phyloP scores from a whole-genome alignment of 2,329 filamentous ascomycete genomes.

The Scorias spongiosa region DNA sequence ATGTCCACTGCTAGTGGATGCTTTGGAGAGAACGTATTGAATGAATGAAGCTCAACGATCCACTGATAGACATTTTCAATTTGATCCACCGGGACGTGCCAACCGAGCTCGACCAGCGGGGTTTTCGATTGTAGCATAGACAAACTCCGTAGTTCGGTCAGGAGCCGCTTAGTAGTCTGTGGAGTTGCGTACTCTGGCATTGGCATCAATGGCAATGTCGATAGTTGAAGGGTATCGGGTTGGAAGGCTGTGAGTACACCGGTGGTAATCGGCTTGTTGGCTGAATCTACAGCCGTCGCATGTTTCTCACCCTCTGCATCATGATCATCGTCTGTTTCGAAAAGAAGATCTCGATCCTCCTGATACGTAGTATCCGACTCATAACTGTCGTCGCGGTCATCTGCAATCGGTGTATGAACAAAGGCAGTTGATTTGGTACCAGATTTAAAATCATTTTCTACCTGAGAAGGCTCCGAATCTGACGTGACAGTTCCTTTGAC shows the following conservation, averaged over 20 bases:
- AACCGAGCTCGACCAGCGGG: constrained; percentile 55
- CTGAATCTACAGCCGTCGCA: not conserved
- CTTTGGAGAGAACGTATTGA: constrained; percentile 35
- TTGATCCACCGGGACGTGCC: constrained; percentile 58
- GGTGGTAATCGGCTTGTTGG: constrained; percentile 6
- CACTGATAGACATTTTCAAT: constrained; percentile 72
- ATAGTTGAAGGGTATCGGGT: constrained; percentile 50
- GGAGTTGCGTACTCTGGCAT: constrained; percentile 50
- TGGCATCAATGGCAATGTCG: constrained; percentile 47
- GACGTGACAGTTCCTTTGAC: no score
- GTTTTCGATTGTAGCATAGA: constrained; percentile 47
- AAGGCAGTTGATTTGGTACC: no score
- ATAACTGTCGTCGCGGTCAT: constrained; percentile 8
- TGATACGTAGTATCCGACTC: constrained; percentile 31
- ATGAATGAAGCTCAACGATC: constrained; percentile 81
- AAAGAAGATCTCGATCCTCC: constrained; percentile 32
- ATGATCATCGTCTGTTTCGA: constrained; percentile 9
- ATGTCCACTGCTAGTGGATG: constrained; percentile 59
- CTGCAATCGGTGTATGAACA: not conserved
- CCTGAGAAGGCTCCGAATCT: no score
- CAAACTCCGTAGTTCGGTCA: constrained; percentile 48
- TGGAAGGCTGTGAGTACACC: constrained; percentile 41
- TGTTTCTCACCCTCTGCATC: not conserved
- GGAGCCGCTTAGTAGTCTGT: constrained; percentile 45
- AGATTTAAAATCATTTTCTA: not conserved